phyloP scores from a whole-genome alignment of 495 filamentous ascomycete species.

The Neurospora hispaniola region DNA sequence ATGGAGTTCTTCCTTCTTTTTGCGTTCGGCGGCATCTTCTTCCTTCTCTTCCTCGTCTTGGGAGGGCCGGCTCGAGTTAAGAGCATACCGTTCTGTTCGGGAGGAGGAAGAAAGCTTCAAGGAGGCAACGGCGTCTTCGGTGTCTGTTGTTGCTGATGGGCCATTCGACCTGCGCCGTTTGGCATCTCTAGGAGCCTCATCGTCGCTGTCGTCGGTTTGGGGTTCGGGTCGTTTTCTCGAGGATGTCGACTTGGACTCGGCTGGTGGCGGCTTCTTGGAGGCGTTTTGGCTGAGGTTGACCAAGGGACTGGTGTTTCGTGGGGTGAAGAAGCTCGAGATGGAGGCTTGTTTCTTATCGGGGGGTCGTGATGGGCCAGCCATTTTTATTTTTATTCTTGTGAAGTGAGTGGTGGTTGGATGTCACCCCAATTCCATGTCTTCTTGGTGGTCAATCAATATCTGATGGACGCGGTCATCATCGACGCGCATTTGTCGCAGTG shows the following conservation, averaged over 20 bases:
- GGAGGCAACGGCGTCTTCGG: background rate
- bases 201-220: conserved; percentile 28
- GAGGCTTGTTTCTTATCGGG: conserved; percentile 61
- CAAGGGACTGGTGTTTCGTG: conserved; percentile 40
- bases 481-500: background rate
- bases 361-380: conserved; percentile 28
- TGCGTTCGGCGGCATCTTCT: conserved; percentile 35
- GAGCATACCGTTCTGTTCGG: conserved; percentile 2
- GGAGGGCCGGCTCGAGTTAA: conserved; percentile 9
- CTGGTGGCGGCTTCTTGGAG: conserved; percentile 1
- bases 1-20: conserved; percentile 61
- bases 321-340: conserved; percentile 79
- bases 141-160: conserved; percentile 5
- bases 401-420: conserved; percentile 11
- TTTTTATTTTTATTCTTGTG: too few relatives aligned
- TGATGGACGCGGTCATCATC: background rate
- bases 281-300: conserved; percentile 8
- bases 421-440: conserved; percentile 7
- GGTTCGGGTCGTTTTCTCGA: conserved; percentile 36
- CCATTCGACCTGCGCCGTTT: background rate
- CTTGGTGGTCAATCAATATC: background rate
- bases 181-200: conserved; percentile 17
- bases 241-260: background rate
- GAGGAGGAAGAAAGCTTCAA: background rate
- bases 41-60: conserved; percentile 33